phyloP scores from a whole-genome alignment of 495 filamentous ascomycete genomes.

The Daldinia concentrica region DNA sequence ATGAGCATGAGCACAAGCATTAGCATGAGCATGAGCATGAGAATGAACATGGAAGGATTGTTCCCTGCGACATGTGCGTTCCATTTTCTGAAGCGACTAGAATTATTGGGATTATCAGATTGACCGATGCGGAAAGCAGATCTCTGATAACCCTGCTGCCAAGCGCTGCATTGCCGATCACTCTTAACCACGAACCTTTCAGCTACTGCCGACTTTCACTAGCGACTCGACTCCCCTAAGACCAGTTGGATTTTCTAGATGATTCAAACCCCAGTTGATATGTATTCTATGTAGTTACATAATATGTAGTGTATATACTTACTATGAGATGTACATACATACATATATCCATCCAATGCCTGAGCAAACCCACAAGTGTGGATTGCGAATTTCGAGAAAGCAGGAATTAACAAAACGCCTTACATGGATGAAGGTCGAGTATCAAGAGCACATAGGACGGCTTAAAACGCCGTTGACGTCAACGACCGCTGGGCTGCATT shows the following conservation, averaged over 20 bases:
- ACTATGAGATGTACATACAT: background rate
- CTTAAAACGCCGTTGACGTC: conserved; percentile 37
- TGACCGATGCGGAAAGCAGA: conserved; percentile 40
- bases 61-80: conserved; percentile 11
- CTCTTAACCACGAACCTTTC: conserved; percentile 35
- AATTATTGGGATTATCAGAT: conserved; percentile 36
- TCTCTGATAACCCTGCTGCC: conserved; percentile 36
- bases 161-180: conserved; percentile 42
- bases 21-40: no score
- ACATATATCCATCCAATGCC: no score
- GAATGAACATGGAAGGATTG: background rate
- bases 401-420: conserved; percentile 23
- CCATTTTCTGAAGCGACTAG: conserved; percentile 20
- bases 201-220: conserved; percentile 25
- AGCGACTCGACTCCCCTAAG: conserved; percentile 2
- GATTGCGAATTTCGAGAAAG: conserved; percentile 28
- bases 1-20: background rate
- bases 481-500: conserved; percentile 7
- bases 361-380: conserved; percentile 28
- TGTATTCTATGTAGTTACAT: no score
- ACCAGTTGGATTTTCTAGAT: background rate
- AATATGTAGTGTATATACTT: no score
- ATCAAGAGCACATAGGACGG: conserved; percentile 12
- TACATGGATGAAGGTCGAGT: conserved; percentile 23
- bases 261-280: no score